Base-by-base conservation (phyloP, 345 rosid species). In the Orychophragmus violaceus region DNA sequence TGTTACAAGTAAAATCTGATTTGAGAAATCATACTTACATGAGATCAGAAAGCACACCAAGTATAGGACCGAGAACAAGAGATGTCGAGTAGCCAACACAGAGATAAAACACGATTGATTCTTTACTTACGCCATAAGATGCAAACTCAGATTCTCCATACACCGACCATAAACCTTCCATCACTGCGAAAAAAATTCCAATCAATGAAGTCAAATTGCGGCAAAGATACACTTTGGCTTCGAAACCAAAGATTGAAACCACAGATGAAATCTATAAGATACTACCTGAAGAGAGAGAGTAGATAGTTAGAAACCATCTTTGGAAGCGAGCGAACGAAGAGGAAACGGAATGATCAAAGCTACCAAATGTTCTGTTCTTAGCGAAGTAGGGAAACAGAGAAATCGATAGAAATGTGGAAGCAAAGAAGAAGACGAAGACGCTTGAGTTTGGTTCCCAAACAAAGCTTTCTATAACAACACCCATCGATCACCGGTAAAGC, bases 141-240 rank as follows among this genome's bases (percentile, higher is more conserved):
- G 67, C 68, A 45, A 84, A 72, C 69, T 87, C 97, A 12, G 66
- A 80, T 74, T 94, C 99, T 69, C 95, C 97, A 52, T 77, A 84
- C 74, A 83, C 96, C 8, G 80, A 80, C 88, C 95, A 85, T 17
- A 90, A 19, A 44, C 93, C 96, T 81, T 87, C 90, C 86, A 84
- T 75, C 8, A 74, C 97, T 93, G 70, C 48, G 0, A 27, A 3
- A n/a, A n/a, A 73, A 30, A 12, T 13, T 13, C 11, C 16, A 28
- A 16, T 17, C 41, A 44, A 24, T 24, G n/a, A 39, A 39, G 17
- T 18, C 33, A n/a, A 54, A 33, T 46, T 21, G 8, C 23, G 44
- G 33, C 6, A n/a, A n/a, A n/a, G n/a, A n/a, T n/a, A n/a, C n/a
- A n/a, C n/a, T n/a, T n/a, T n/a, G n/a, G n/a, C n/a, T n/a, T n/a